phyloP scores from a whole-genome alignment of 2,329 filamentous ascomycete species.

The Ophiostoma sp. region DNA sequence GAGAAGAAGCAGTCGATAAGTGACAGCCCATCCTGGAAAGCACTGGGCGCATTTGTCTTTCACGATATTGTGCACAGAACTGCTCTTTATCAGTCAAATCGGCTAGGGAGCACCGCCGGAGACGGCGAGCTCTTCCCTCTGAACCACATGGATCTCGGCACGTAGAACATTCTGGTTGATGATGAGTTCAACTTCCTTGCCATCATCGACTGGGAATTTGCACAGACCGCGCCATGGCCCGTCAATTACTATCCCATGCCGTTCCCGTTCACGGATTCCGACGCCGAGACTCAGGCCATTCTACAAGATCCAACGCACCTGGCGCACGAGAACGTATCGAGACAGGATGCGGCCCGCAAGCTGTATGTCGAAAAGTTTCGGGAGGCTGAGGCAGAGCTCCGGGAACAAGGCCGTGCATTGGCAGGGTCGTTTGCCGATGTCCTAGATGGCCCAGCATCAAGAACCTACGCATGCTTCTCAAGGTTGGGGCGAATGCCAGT shows the following conservation, averaged over 20 bases:
- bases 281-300: background rate
- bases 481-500: background rate
- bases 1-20: background rate
- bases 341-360: background rate
- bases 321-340: background rate
- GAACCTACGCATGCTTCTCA: background rate
- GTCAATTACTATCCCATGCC: conserved; percentile 38
- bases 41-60: background rate
- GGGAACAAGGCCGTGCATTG: background rate
- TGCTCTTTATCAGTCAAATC: background rate
- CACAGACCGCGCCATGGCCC: conserved; percentile 37
- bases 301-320: background rate
- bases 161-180: conserved; percentile 39
- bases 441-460: background rate
- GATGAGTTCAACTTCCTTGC: conserved; percentile 36
- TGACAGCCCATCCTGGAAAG: background rate
- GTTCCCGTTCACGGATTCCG: conserved; percentile 30
- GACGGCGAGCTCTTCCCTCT: conserved; percentile 34
- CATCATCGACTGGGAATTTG: conserved; percentile 39
- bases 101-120: background rate
- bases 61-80: background rate
- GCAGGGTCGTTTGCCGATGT: background rate
- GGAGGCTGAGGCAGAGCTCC: background rate
- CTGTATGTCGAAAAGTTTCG: background rate
- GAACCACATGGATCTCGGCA: conserved; percentile 39